Evolutionary conservation across 148 eudicot genomes (phyloP).

Genomic region (Heliamphora exappendiculata): DNA sequence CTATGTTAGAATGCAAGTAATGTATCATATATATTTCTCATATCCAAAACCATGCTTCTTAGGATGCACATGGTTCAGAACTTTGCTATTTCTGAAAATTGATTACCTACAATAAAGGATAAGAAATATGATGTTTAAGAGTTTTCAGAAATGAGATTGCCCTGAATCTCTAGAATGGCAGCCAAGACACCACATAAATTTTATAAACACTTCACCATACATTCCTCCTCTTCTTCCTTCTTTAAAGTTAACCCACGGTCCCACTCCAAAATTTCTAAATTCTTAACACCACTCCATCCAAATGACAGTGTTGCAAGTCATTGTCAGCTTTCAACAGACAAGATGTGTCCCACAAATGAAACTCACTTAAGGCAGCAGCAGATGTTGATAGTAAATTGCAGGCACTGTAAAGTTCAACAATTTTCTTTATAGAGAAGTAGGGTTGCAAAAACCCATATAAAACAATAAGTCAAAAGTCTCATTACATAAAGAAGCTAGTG

Average conservation of each 20-base stretch:
- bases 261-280: not conserved
- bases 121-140: not conserved
- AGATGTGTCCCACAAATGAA: not conserved
- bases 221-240: not conserved
- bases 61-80: not conserved
- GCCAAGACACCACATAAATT: not conserved
- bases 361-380: not conserved
- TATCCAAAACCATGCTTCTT: no score
- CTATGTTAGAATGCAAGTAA: no score
- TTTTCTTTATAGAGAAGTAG: not conserved
- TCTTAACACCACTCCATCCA: not conserved
- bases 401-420: not conserved
- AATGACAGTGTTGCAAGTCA: not conserved
- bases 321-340: not conserved
- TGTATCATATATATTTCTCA: no score
- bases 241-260: not conserved
- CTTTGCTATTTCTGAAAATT: not conserved
- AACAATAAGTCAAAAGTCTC: not conserved
- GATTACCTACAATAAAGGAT: no score
- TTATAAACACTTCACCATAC: not conserved
- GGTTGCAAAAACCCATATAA: not conserved
- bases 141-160: not conserved
- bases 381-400: not conserved
- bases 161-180: not conserved
- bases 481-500: conserved; percentile 1